Evolutionary conservation across 495 filamentous ascomycete species (phyloP).

Genomic region (Entonaema liquescens): DNA sequence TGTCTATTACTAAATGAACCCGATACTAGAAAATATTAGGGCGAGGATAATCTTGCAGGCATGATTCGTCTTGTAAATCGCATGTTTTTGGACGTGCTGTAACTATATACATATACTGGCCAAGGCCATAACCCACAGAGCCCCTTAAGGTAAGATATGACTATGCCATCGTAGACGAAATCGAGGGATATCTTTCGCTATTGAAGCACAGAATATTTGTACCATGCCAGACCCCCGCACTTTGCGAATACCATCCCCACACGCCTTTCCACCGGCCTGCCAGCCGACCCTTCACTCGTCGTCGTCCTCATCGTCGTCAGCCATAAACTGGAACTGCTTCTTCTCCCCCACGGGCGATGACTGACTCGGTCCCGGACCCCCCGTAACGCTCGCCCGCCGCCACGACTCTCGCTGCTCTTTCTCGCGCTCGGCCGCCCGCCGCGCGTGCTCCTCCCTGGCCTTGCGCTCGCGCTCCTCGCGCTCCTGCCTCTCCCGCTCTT

Average conservation of each 20-base stretch:
- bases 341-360: slow-evolving; percentile 42
- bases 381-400: slow-evolving; percentile 48
- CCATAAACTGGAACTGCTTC: slow-evolving; percentile 63
- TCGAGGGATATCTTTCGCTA: neutral
- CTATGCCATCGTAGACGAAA: no score
- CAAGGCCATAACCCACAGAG: no score
- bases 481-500: slow-evolving; percentile 55
- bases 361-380: slow-evolving; percentile 4
- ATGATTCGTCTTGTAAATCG: no score
- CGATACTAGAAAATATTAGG: no score
- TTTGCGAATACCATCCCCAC: neutral
- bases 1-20: no score
- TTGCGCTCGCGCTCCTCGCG: slow-evolving; percentile 54
- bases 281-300: slow-evolving; percentile 46
- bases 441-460: slow-evolving; percentile 49
- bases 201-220: neutral
- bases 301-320: slow-evolving; percentile 62
- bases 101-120: no score
- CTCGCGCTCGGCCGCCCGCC: slow-evolving; percentile 44
- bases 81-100: no score
- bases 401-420: slow-evolving; percentile 46
- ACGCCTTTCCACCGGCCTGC: no score
- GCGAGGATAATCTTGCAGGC: no score
- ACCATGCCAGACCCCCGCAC: neutral
- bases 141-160: no score